Evolutionary conservation across 2,329 filamentous ascomycete species (phyloP), one percentile per base, ranked within the genome.

Genomic region (Sarocladium oryzae): DNA sequence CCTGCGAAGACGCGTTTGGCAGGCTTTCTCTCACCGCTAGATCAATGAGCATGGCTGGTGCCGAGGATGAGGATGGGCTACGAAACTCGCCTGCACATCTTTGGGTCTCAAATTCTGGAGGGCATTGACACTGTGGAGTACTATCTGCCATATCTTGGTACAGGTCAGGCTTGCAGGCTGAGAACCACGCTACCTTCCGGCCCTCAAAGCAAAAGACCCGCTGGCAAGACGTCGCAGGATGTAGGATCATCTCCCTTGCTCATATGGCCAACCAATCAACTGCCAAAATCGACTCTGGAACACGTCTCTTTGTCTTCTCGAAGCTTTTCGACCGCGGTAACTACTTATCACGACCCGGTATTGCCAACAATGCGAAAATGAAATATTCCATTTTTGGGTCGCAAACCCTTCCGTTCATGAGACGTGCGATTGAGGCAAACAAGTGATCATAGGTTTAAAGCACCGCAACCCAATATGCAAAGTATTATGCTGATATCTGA

Each of bases 241-340:
- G 23, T 26, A 23, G 40, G 23, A 43, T n/a, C 8, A 9, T 26
- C 13, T 37, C 13, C 21, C 21, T 43, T 28, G 21, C n/a, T 15
- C 11, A 43, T 15, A 4, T 28, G 23, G 21, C 21, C 40, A 26
- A 23, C 40, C 20, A 28, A 43, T 43, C 15, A 23, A 11, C 21
- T 5, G 20, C 11, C 7, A 20, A 18, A 26, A 15, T n/a, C 11
- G 21, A 26, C 7, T 23, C 20, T 48, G 26, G n/a, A 18, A 35
- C 28, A 28, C 43, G 28, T 48, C 43, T 35, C 32, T 48, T 23
- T 11, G 24, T 13, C 28, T 48, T 48, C 43, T 48, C n/a, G 43
- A 48, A 48, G 43, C 26, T 35, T 48, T 48, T 20, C 11, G 15
- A 30, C 28, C n/a, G 15, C 4, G 28, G 41, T 30, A 8, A 28